A percentile compares a stretch with the other conserved stretches of the same genome.
phyloP scores from a whole-genome alignment of 202 grass and related monocot genomes.

The Setaria viridis region DNA sequence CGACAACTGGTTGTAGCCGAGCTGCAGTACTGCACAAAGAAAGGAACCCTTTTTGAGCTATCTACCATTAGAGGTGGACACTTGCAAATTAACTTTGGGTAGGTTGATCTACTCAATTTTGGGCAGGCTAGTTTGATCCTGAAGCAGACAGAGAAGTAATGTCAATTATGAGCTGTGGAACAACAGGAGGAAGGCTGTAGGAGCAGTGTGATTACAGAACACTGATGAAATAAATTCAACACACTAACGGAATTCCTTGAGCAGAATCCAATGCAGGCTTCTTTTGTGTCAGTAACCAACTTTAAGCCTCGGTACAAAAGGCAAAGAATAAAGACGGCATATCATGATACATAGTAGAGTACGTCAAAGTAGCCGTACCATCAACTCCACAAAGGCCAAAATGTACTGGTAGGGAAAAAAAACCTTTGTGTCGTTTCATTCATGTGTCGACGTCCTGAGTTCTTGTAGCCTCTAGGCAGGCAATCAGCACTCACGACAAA shows the following conservation, averaged over 20 bases:
- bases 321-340: slow-evolving; percentile 8
- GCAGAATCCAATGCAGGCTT: slow-evolving; percentile 4
- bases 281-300: slow-evolving; percentile 11
- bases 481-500: background rate
- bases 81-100: slow-evolving; percentile 33
- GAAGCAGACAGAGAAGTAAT: slow-evolving; percentile 16
- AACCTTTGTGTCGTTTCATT: slow-evolving; percentile 43
- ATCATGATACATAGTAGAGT: background rate
- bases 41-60: slow-evolving; percentile 21
- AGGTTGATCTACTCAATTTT: slow-evolving; percentile 16
- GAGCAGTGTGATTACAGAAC: background rate
- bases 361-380: slow-evolving; percentile 23
- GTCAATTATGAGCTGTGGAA: background rate
- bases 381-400: slow-evolving; percentile 21
- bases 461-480: background rate
- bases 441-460: background rate
- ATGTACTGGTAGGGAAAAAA: background rate
- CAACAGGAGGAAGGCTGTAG: background rate
- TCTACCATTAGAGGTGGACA: slow-evolving; percentile 14
- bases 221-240: slow-evolving; percentile 11
- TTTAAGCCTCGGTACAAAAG: background rate
- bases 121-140: slow-evolving; percentile 29
- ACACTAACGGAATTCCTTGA: background rate
- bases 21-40: slow-evolving; percentile 75
- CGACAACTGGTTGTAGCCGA: slow-evolving; percentile 82